Base-by-base conservation (phyloP, 108 stramenopile species). In the Licmophora abbreviata region DNA sequence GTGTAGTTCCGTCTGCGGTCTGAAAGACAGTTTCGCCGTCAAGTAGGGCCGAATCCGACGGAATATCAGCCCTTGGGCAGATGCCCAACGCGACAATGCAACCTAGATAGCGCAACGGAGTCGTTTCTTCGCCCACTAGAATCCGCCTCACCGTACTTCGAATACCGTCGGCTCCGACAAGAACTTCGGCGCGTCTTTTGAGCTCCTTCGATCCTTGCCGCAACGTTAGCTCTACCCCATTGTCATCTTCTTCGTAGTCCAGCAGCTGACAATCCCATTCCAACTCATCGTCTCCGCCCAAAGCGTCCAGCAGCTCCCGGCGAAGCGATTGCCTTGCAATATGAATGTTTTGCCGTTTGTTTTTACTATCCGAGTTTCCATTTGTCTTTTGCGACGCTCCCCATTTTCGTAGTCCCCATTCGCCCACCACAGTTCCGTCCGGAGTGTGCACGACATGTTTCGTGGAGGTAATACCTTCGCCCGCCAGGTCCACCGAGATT, bases 111-210 rank as follows among this genome's bases (percentile, higher is more conserved):
- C 82, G 69, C 14, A 84, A 56, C 7, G 85, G 83, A 12, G 70
- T 29, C 34, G 46, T 33, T 2, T 51, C 57, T 14, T 69, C 69
- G 18, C 69, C 82, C 23, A 83, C 38, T 33, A 77, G 59, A 15
- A 49, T 50, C 15, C 53, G 5, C 42, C 88, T 64, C 8, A 89
- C 83, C 15, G 54, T 57, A 48, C 76, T 78, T 46, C 89, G 75
- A 44, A 96, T 89, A 25, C 95, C 95, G 72, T 96, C 95, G 24
- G 81, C 84, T 11, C 93, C 95, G 26, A 96, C 92, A 10, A 96
- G 58, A 45, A 93, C 44, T 41, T 82, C 78, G 17, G 81, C 73
- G 29, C 27, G 35, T 3, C 45, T 29, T 36, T 34, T 41, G 18
- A 76, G 48, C 10, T 11, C 31, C 27, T 53, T 1, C 18, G 31